Evolutionary conservation across 2,329 filamentous ascomycete genomes (phyloP), one percentile per base, ranked within the genome.

Genomic region (Rhynchosporium graminicola): DNA sequence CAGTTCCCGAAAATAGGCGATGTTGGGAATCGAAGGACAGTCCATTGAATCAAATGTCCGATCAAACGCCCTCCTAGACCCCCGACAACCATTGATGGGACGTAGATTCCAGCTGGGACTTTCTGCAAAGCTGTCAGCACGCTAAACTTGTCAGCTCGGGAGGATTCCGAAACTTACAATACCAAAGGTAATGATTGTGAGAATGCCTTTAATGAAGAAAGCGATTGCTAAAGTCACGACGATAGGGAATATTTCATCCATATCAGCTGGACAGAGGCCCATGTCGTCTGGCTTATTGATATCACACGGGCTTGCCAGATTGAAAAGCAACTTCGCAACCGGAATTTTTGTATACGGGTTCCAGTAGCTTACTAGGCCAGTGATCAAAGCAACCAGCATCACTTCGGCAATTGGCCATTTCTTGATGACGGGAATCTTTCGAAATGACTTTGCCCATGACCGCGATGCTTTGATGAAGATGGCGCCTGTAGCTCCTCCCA

Each of bases 71-170:
- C 94, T 79, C 97, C 88, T 20, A 99, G 80, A 72, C 95, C 95
- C 67, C 95, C 95, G 20, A 98, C 92, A 33, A 98, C 95, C 95
- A 99, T 99, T 70, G 94, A 97, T 3, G 95, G 95, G 1, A 99
- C 93, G 71, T 99, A 99, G 69, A 99, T 97, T 66, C 95, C 95
- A 0, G 94, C 92, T 9, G 95, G 95, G 0, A 98, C 87, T 81
- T 98, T 98, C 81, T 85, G 56, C 20, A 13, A 5, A 48, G 10
- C 43, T n/a, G 42, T 69, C 60, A 69, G 64, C 43, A 26, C 7
- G 20, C 20, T 55, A 59, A 42, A 15, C 4, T 5, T 43, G 4
- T 20, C 3, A 50, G 1, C 1, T 26, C 5, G n/a, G 12, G 40
- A 55, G 31, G 29, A 20, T 10, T 20, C 3, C 13, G 8, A 60